Conservation (phyloP, 2,329 filamentous ascomycete genomes). For the Pseudocercospora musae region DNA sequence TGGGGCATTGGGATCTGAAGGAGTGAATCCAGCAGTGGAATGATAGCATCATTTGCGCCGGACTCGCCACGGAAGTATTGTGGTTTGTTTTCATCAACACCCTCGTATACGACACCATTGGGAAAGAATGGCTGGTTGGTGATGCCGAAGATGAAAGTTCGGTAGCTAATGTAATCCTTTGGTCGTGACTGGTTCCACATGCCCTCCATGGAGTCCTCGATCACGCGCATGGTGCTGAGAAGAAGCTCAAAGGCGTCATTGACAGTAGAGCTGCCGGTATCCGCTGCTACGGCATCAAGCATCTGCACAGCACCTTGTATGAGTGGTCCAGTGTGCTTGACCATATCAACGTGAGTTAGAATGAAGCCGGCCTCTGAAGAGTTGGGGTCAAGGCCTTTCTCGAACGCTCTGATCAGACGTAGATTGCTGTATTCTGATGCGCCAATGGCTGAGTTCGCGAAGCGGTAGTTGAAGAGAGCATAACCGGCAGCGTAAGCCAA, state of each 20-base stretch:
- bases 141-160: conserved; percentile 96
- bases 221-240: conserved; percentile 32
- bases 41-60: conserved; percentile 91
- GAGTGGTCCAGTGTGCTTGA: conserved; percentile 75
- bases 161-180: conserved; percentile 79
- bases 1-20: conserved; percentile 82
- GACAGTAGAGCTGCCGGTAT: conserved; percentile 19
- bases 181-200: conserved; percentile 93
- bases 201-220: conserved; percentile 38
- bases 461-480: conserved; percentile 60
- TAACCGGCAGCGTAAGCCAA: conserved; percentile 76
- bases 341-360: conserved; percentile 95
- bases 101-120: conserved; percentile 84
- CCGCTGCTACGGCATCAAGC: conserved; percentile 51
- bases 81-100: conserved; percentile 62
- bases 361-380: conserved; percentile 95
- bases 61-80: conserved; percentile 86
- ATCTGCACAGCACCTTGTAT: conserved; percentile 69
- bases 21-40: conserved; percentile 82
- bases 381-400: conserved; percentile 77
- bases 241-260: conserved; percentile 28
- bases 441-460: conserved; percentile 55
- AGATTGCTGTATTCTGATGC: conserved; percentile 59
- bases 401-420: conserved; percentile 84
- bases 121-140: conserved; percentile 93